These are phyloP conservation scores for Auricularia sp. DNA, from an alignment of 768 basidiomycete species.

Conservation along the genomic window DNA sequence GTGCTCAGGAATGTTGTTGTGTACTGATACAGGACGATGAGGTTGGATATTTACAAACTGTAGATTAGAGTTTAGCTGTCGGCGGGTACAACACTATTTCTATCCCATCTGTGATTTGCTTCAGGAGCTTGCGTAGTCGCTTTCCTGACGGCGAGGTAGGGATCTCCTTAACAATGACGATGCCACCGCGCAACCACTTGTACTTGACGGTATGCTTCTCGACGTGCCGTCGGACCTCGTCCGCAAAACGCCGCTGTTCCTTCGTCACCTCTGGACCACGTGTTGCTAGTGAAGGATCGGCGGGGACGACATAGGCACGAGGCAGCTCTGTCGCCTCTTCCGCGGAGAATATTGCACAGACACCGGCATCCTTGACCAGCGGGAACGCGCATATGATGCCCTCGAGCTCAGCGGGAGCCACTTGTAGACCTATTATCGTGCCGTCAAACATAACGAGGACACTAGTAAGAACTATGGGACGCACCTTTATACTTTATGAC, in stretches of 20 bases:
- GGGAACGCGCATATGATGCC: constrained; percentile 12
- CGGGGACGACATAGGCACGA: constrained; percentile 11
- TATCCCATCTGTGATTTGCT: not conserved
- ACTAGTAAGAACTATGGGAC: not conserved
- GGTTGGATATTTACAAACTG: not conserved
- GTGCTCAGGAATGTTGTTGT: not conserved
- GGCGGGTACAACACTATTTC: not conserved
- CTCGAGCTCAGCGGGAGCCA: constrained; percentile 9
- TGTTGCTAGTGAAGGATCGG: not conserved
- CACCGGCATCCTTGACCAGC: constrained; percentile 12
- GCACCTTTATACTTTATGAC: constrained; percentile 21
- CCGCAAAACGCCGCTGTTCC: constrained; percentile 1
- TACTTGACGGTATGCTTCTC: constrained; percentile 11
- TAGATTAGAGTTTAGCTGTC: not conserved
- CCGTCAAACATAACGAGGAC: too few species aligned
- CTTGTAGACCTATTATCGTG: not conserved
- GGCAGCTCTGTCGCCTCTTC: constrained; percentile 16
- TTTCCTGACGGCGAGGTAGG: constrained; percentile 10
- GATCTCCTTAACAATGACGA: constrained; percentile 10
- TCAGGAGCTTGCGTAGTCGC: not conserved
- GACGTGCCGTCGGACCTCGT: constrained; percentile 8
- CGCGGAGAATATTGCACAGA: constrained; percentile 12
- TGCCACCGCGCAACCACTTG: constrained; percentile 13
- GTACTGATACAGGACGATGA: too few species aligned
- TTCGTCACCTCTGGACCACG: not conserved